A percentile compares a stretch with the other conserved stretches of the same genome.
Conservation (phyloP, 495 filamentous ascomycete genomes). For the Tuber brumale region DNA sequence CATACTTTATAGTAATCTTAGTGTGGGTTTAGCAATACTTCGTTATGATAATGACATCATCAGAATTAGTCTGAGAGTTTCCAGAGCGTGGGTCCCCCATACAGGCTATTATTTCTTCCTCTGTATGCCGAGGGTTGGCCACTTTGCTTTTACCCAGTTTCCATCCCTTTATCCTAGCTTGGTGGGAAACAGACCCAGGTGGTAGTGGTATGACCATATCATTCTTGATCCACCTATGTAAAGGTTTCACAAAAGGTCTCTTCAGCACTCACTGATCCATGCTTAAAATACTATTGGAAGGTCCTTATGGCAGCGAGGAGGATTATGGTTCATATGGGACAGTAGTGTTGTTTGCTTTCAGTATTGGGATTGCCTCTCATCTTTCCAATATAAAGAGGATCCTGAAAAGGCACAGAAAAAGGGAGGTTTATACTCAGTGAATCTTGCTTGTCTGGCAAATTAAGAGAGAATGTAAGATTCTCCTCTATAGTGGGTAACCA, state of each 20-base stretch:
- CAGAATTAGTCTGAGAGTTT: slow-evolving; percentile 29
- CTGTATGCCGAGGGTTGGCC: slow-evolving; percentile 33
- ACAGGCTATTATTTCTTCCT: slow-evolving; percentile 42
- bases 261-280: no score
- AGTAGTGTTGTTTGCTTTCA: slow-evolving; percentile 43
- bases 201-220: slow-evolving; percentile 32
- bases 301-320: slow-evolving; percentile 42
- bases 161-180: slow-evolving; percentile 43
- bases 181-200: slow-evolving; percentile 41
- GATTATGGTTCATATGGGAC: slow-evolving; percentile 42
- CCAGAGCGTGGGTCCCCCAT: slow-evolving; percentile 36
- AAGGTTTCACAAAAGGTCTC: slow-evolving; percentile 42
- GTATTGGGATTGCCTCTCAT: slow-evolving; percentile 44
- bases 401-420: slow-evolving; percentile 40
- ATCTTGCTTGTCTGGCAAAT: slow-evolving; percentile 43
- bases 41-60: no score
- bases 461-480: slow-evolving; percentile 33
- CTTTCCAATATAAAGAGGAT: slow-evolving; percentile 45
- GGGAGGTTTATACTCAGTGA: slow-evolving; percentile 37
- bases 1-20: slow-evolving; percentile 24
- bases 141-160: slow-evolving; percentile 39
- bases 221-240: slow-evolving; percentile 38
- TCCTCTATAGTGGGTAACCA: slow-evolving; percentile 7
- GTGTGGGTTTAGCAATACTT: neutral
- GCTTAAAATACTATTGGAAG: slow-evolving; percentile 42